These are phyloP conservation scores for Lithocarpus polystachyus DNA, from an alignment of 306 rosid genomes.

Conservation along the genomic window DNA sequence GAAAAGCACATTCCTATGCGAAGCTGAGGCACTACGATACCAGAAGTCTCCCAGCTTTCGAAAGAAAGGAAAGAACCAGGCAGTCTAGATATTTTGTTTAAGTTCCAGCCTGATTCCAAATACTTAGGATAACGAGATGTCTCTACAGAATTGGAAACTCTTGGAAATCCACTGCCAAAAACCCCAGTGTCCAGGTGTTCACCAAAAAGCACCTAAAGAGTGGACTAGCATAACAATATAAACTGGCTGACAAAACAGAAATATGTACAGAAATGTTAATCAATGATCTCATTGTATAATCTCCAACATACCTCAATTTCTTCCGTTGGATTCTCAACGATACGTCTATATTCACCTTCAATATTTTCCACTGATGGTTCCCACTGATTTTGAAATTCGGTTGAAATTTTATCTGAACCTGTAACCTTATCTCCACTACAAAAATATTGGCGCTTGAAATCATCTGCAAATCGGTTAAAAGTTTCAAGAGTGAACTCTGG, in stretches of 20 bases:
- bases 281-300: constrained; percentile 7
- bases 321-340: constrained; percentile 73
- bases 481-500: constrained; percentile 56
- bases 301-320: constrained; percentile 66
- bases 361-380: constrained; percentile 67
- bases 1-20: constrained; percentile 89
- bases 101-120: constrained; percentile 76
- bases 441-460: constrained; percentile 68
- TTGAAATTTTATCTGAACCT: constrained; percentile 26
- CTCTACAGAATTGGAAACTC: constrained; percentile 26
- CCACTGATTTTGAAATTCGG: constrained; percentile 34
- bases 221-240: constrained; percentile 27
- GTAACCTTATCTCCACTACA: constrained; percentile 24
- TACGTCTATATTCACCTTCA: constrained; percentile 77
- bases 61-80: constrained; percentile 82
- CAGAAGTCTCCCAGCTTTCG: constrained; percentile 50
- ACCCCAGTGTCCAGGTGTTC: constrained; percentile 36
- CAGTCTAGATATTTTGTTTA: constrained; percentile 49
- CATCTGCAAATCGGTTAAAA: constrained; percentile 73
- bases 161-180: constrained; percentile 71
- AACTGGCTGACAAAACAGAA: constrained; percentile 18
- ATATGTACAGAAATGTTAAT: constrained; percentile 14
- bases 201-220: constrained; percentile 60
- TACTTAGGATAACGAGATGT: constrained; percentile 33
- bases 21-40: constrained; percentile 41